phyloP scores from a whole-genome alignment of 495 filamentous ascomycete genomes.

The Aspergillus hancockii region DNA sequence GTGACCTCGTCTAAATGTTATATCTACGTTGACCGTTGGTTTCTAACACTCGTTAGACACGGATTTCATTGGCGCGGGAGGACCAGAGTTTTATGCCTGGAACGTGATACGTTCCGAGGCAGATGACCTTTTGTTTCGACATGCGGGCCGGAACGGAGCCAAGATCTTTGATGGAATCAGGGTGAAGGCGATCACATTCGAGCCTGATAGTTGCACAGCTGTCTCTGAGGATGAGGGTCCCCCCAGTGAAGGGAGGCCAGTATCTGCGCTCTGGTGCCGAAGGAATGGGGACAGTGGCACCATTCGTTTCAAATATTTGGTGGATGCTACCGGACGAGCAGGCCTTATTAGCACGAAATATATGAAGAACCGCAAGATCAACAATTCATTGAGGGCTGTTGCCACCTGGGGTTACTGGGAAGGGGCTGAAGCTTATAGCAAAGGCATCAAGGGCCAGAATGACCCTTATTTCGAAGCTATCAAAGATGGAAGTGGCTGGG shows the following conservation, averaged over 20 bases:
- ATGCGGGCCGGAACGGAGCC: constrained; percentile 48
- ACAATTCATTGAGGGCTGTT: constrained; percentile 42
- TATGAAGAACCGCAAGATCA: constrained; percentile 43
- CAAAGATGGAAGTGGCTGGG: constrained; percentile 44
- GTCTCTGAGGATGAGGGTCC: constrained; percentile 12
- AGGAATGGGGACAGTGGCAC: constrained; percentile 33
- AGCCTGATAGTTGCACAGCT: neutral
- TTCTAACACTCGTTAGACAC: too few species aligned
- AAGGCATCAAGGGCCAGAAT: constrained; percentile 30
- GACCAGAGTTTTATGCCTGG: constrained; percentile 43
- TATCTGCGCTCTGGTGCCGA: constrained; percentile 35
- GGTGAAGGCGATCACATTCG: constrained; percentile 42
- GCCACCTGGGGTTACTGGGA: constrained; percentile 50
- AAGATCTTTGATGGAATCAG: constrained; percentile 45
- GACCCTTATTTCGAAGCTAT: constrained; percentile 45
- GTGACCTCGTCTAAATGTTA: neutral
- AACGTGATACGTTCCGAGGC: constrained; percentile 53
- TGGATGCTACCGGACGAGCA: constrained; percentile 46
- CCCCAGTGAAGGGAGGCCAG: constrained; percentile 34
- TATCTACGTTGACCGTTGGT: too few species aligned
- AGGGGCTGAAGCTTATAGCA: constrained; percentile 24
- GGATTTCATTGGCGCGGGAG: constrained; percentile 43
- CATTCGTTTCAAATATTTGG: constrained; percentile 44
- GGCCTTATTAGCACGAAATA: constrained; percentile 45
- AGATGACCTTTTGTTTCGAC: constrained; percentile 48